Evolutionary conservation across 2,329 filamentous ascomycete species (phyloP).

Genomic region (Capronia epimyces): DNA sequence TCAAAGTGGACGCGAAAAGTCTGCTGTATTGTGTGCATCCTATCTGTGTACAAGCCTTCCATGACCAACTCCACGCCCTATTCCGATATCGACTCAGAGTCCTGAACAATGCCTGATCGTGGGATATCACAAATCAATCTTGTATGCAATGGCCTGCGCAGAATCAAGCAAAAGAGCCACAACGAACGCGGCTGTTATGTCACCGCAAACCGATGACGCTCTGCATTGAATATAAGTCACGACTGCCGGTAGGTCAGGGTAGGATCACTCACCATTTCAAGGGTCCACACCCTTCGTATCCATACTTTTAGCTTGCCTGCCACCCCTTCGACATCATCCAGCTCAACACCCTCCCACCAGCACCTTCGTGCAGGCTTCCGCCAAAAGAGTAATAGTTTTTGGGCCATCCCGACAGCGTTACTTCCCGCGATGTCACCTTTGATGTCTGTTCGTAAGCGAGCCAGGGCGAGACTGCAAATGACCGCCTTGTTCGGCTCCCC

Average conservation of each 20-base stretch:
- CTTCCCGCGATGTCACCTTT: conserved; percentile 67
- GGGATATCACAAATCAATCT: conserved; percentile 12
- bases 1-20: neutral
- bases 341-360: conserved; percentile 98
- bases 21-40: neutral
- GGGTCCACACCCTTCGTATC: conserved; percentile 96
- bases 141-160: neutral
- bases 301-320: conserved; percentile 92
- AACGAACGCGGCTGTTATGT: conserved; percentile 20
- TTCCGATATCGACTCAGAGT: conserved; percentile 1
- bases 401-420: conserved; percentile 89
- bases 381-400: conserved; percentile 97
- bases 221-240: conserved; percentile 37
- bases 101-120: conserved; percentile 10
- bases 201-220: conserved; percentile 80
- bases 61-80: neutral
- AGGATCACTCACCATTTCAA: conserved; percentile 70
- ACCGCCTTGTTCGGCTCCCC: conserved; percentile 97
- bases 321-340: conserved; percentile 82
- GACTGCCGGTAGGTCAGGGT: neutral
- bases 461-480: conserved; percentile 91
- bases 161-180: neutral
- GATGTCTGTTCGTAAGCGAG: conserved; percentile 86
- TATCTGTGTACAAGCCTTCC: neutral
- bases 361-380: conserved; percentile 91